These are phyloP conservation scores for Parachlorella kessleri DNA, from an alignment of 139 green algal genomes.

Conservation along the genomic window DNA sequence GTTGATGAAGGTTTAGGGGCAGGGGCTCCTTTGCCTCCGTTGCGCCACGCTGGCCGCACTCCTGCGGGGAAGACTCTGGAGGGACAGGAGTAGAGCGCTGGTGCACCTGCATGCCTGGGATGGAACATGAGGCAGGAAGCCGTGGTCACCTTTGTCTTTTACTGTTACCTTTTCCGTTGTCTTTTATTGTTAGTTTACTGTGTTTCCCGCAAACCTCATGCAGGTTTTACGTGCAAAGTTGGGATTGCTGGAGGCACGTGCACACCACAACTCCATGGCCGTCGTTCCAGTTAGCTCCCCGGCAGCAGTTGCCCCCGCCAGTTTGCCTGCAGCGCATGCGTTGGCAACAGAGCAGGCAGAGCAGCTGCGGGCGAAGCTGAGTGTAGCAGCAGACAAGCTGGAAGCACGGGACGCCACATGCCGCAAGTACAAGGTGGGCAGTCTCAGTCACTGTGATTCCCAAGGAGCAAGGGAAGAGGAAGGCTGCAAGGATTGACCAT, in stretches of 20 bases:
- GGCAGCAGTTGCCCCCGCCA: not conserved
- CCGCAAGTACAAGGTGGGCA: conserved; percentile 22
- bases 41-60: no score
- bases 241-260: conserved; percentile 15
- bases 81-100: no score
- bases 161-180: no score
- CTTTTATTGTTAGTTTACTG: no score
- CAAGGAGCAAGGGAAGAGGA: not conserved
- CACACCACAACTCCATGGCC: not conserved
- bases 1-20: no score
- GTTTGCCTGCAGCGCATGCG: not conserved
- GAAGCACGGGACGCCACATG: not conserved
- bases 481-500: no score
- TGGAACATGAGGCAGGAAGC: no score
- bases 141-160: no score
- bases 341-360: not conserved
- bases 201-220: no score
- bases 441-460: not conserved
- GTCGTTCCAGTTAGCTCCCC: not conserved
- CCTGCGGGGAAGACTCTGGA: no score
- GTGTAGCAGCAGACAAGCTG: not conserved
- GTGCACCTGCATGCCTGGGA: no score
- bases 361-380: conserved; percentile 5
- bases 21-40: no score
- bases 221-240: not conserved